Base-by-base conservation (phyloP, 257 asterid species). In the Apocynum venetum region DNA sequence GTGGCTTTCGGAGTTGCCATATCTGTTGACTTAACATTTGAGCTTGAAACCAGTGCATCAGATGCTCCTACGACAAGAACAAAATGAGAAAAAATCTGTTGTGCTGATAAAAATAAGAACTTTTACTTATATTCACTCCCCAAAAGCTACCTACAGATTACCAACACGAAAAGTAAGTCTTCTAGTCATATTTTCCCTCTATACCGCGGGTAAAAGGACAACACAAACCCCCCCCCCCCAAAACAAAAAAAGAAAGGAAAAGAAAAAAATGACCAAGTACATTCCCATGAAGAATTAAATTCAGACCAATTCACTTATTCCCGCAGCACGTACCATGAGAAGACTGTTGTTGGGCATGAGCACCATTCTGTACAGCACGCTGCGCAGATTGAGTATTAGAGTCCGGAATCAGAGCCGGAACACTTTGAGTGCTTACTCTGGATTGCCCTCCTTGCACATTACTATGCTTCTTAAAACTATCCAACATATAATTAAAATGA, bases 381-480 rank as follows among this genome's bases (percentile, higher is more conserved):
- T 79, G 70, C 14, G 81, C 87, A 61, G 86, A 61, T 48, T 81
- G 84, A 81, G 76, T 72, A 74, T 76, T 78, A 59, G 87, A 81
- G 81, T 83, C 89, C 8, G 76, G 77, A 78, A 66, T 89, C 77
- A 79, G 86, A 40, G 31, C 77, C 59, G 38, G 77, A n/a, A 20
- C 75, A 86, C 74, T 79, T 56, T 85, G 77, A 73, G 82, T 82
- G 60, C 87, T 72, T 49, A 72, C 85, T 82, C 86, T 79, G 35
- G 83, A 79, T 73, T 81, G 90, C 74, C 91, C 89, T 77, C 88
- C 91, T 83, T 87, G 89, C 78, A 81, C 91, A 88, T 86, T 88
- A 71, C 81, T 81, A 52, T 84, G 82, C 88, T 88, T 89, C 90
- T 82, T 89, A 64, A 77, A 83, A 82, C 94, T 91, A 71, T 67